These are phyloP conservation scores for Trichoderma afroharzianum DNA, from an alignment of 2,329 filamentous ascomycete genomes.

Conservation along the genomic window DNA sequence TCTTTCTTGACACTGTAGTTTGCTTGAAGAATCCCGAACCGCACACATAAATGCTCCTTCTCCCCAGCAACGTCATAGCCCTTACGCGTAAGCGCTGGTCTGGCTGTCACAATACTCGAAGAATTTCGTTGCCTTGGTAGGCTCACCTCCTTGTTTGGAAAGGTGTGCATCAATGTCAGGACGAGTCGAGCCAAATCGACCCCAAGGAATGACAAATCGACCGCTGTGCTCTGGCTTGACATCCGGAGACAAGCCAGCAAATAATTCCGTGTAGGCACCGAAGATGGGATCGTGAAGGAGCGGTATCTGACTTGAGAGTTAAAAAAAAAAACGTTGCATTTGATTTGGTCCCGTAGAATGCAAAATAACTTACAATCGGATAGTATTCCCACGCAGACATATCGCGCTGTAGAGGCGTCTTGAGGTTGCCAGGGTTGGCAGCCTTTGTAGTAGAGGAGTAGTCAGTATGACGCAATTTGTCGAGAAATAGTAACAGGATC, in stretches of 20 bases:
- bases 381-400: background rate
- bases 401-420: conserved; percentile 29
- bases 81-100: conserved; percentile 2
- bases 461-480: background rate
- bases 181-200: conserved; percentile 7
- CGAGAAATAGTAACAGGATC: background rate
- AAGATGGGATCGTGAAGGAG: conserved; percentile 29
- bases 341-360: too few species aligned
- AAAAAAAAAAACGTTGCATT: background rate
- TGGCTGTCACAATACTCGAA: conserved; percentile 12
- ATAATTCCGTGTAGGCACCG: conserved; percentile 49
- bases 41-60: background rate
- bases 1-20: background rate
- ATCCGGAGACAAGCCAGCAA: conserved; percentile 42
- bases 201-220: conserved; percentile 14
- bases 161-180: conserved; percentile 1
- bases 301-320: background rate
- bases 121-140: background rate
- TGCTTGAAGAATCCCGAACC: background rate
- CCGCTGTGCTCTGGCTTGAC: conserved; percentile 32
- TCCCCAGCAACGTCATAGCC: background rate
- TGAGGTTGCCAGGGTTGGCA: conserved; percentile 36
- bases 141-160: background rate
- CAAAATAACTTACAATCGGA: background rate
- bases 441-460: conserved; percentile 9